Conservation (phyloP, 345 rosid genomes). For the Salix exigua region DNA sequence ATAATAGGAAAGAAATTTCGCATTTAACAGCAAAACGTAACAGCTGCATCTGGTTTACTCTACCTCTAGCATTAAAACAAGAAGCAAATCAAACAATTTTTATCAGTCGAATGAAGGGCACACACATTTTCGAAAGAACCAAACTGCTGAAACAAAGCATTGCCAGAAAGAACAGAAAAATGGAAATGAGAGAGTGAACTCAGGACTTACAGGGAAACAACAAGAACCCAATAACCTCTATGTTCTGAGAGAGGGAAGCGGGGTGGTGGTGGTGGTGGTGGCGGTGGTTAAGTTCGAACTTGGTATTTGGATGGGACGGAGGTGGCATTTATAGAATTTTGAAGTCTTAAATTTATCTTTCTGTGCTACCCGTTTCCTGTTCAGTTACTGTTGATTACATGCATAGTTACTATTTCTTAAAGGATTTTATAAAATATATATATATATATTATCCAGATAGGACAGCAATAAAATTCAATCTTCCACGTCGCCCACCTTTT, state of each 20-base stretch:
- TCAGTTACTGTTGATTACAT: background rate
- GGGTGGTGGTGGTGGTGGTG: no score
- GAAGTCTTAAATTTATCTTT: background rate
- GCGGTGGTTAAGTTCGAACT: background rate
- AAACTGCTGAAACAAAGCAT: background rate
- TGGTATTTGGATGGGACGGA: background rate
- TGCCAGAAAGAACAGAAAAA: background rate
- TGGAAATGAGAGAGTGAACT: background rate
- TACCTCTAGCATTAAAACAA: background rate
- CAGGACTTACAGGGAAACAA: conserved; percentile 2
- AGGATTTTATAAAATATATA: no score
- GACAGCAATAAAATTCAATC: no score
- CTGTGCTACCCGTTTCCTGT: background rate
- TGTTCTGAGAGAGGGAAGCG: background rate
- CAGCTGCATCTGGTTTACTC: background rate
- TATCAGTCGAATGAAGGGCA: background rate
- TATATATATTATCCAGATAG: background rate
- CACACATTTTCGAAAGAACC: conserved; percentile 3
- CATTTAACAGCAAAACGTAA: background rate
- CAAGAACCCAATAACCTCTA: background rate
- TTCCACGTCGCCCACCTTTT: no score
- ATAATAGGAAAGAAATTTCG: no score
- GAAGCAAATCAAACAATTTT: background rate
- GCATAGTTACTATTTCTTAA: no score
- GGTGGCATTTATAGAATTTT: conserved; percentile 17